These are phyloP conservation scores for Colletotrichum horii DNA, from an alignment of 2,329 filamentous ascomycete species.

Conservation along the genomic window DNA sequence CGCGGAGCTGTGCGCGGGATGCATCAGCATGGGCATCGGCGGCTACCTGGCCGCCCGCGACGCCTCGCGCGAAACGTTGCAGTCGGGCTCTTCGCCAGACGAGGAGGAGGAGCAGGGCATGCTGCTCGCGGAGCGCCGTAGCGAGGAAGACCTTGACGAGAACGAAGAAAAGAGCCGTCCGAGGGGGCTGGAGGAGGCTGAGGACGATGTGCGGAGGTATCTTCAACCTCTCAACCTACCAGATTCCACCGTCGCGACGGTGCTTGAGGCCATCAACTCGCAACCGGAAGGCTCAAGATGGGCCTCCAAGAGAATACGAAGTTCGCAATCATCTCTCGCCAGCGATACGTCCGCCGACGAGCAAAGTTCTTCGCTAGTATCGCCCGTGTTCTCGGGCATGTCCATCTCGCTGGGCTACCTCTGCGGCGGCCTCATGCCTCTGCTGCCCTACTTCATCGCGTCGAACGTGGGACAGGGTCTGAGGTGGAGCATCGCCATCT, in stretches of 20 bases:
- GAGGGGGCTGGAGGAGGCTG: background rate
- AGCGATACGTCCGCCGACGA: background rate
- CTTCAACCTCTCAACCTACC: slow-evolving; percentile 36
- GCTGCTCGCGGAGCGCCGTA: slow-evolving; percentile 18
- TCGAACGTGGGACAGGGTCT: slow-evolving; percentile 45
- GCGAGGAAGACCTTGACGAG: background rate
- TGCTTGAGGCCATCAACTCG: slow-evolving; percentile 29
- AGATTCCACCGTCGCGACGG: slow-evolving; percentile 18
- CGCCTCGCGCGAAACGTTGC: slow-evolving; percentile 24
- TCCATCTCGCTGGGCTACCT: slow-evolving; percentile 68
- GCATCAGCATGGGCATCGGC: slow-evolving; percentile 77
- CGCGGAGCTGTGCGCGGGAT: slow-evolving; percentile 73
- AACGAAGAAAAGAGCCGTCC: background rate
- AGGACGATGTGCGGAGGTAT: slow-evolving; percentile 33
- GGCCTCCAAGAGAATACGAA: background rate
- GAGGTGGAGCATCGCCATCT: slow-evolving; percentile 58
- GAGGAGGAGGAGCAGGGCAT: slow-evolving; percentile 30
- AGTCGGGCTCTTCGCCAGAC: background rate
- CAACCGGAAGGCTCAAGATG: slow-evolving; percentile 28
- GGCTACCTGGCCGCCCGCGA: slow-evolving; percentile 68
- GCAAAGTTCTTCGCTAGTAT: slow-evolving; percentile 21
- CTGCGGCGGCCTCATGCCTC: slow-evolving; percentile 65
- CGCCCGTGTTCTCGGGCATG: slow-evolving; percentile 55
- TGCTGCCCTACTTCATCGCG: slow-evolving; percentile 63
- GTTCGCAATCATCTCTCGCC: background rate